Evolutionary conservation across 2,329 filamentous ascomycete species (phyloP), one percentile per base, ranked within the genome.

Genomic region (Xylariales sp.): DNA sequence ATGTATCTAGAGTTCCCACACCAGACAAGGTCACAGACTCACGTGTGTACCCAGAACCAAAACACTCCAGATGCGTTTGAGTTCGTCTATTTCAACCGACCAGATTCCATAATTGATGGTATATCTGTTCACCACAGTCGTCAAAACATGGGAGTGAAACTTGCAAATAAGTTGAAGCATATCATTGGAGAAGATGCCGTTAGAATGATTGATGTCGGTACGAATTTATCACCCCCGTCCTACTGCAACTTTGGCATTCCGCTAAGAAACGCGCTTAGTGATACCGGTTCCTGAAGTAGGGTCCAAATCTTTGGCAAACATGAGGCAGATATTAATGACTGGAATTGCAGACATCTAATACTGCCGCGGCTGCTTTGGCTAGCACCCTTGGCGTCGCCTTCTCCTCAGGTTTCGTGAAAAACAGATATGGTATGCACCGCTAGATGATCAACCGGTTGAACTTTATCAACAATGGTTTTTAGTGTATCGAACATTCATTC

Each of bases 51-150:
- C n/a, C n/a, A n/a, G n/a, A n/a, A n/a, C n/a, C n/a, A n/a, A n/a
- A n/a, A 88, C 53, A 78, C 83, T 12, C 84, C 85, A 2, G 85
- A 90, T 56, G 85, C 87, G 44, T 88, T 88, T 56, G 84, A 88
- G 65, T 88, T 81, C 49, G 84, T 87, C 41, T 95, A 95, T 66
- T 89, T 95, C 52, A 2, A 87, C 87, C 1, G 89, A 95, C 60
- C 38, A n/a, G 31, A 37, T 14, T 30, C 38, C n/a, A 27, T 13
- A 15, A 35, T 40, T 23, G 40, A 37, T 35, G 40, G 40, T 6
- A 44, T 44, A 29, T 33, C 54, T 45, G 81, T 89, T 25, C 81
- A 88, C 52, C 73, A 79, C 49, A 83, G 80, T 44, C 73, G 85
- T 42, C 78, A 86, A 51, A 79, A 82, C 44, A 90, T 89, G 85